Base-by-base conservation (phyloP, 2,329 filamentous ascomycete genomes). In the Colletotrichum sojae region DNA sequence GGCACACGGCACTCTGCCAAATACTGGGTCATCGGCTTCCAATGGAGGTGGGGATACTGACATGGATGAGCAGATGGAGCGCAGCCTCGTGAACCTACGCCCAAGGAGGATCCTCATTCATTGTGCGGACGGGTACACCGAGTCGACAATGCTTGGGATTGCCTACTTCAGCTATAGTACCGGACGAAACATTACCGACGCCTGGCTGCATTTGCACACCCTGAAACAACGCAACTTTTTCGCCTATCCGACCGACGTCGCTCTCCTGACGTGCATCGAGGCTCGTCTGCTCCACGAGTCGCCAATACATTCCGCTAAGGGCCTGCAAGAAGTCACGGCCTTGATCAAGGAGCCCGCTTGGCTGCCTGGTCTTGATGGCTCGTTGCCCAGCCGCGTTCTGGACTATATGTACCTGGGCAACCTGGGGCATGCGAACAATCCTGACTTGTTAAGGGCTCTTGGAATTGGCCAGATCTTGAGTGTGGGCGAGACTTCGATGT, bases 381-480 rank as follows among this genome's bases (percentile, higher is more conserved):
- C 94, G 25, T 86, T 98, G 22, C 96, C 96, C 1, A 97, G 94
- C 76, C 89, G 95, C 15, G 89, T 99, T 46, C 83, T 97, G 49
- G 91, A 95, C 62, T 98, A 98, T 77, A 94, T 99, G 91, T 99
- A 99, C 77, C 88, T 99, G 13, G 96, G 96, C 1, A 98, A 98
- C 75, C 85, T 98, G 16, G 90, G 89, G 0, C 96, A 99, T 77
- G 96, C 96, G 8, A 98, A 98, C 77, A 98, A 98, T 74, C 94
- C 95, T 0, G 92, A 93, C 63, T 83, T 99, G 39, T 82, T 99
- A 39, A 87, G 85, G 71, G 89, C 91, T 52, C 82, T 99, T 68
- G 95, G 95, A 0, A 97, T 99, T 69, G 88, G 86, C 15, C 93
- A 97, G 75, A 91, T 99, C 51, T 84, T 99, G 31, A 98, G 95